These are phyloP conservation scores for Musa troglodytarum DNA, from an alignment of 176 grass and related monocot genomes.

Conservation along the genomic window DNA sequence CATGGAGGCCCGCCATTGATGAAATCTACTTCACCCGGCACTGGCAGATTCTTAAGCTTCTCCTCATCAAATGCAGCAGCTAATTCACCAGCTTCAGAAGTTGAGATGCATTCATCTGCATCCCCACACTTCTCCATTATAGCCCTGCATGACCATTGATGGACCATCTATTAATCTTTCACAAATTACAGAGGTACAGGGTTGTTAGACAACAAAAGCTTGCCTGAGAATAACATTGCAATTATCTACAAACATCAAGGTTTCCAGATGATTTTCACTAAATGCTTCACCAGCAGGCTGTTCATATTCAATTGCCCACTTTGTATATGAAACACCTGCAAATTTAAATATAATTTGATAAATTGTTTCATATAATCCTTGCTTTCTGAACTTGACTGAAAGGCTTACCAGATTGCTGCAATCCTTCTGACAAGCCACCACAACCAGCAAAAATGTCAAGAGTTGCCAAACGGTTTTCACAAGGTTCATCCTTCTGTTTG, in stretches of 20 bases:
- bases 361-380: conserved; percentile 8
- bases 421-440: conserved; percentile 90
- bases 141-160: conserved; percentile 41
- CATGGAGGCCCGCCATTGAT: conserved; percentile 99
- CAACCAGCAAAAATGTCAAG: conserved; percentile 98
- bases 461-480: conserved; percentile 63
- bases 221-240: conserved; percentile 99
- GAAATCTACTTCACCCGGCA: conserved; percentile 95
- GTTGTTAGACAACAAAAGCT: not conserved
- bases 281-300: conserved; percentile 93
- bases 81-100: conserved; percentile 80
- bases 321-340: conserved; percentile 72
- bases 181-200: not conserved
- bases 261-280: conserved; percentile 84
- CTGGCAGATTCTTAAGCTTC: conserved; percentile 75
- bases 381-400: conserved; percentile 2
- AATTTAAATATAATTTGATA: conserved; percentile 26
- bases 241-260: conserved; percentile 81
- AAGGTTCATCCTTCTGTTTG: conserved; percentile 44
- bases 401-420: conserved; percentile 78
- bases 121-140: conserved; percentile 98
- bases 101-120: conserved; percentile 84
- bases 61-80: conserved; percentile 55
- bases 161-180: not conserved
- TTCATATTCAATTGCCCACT: conserved; percentile 99